These are phyloP conservation scores for Lenwebbia sp. DNA, from an alignment of 345 rosid genomes.

Conservation along the genomic window DNA sequence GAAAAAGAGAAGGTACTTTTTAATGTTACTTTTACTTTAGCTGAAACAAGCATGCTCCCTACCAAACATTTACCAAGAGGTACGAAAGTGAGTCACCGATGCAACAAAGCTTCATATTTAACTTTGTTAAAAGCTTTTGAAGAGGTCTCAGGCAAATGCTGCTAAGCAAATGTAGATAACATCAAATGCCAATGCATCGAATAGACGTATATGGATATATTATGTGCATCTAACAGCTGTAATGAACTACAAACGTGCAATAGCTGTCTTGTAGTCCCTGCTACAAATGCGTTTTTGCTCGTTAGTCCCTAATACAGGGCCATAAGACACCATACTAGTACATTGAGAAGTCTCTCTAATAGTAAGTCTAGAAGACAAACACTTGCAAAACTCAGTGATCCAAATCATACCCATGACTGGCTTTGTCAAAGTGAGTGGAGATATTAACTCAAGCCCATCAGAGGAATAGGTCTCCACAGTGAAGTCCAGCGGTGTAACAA, in stretches of 20 bases:
- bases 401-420: background rate
- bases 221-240: background rate
- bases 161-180: background rate
- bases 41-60: background rate
- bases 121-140: background rate
- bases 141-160: background rate
- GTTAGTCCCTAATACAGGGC: background rate
- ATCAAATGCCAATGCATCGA: background rate
- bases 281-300: background rate
- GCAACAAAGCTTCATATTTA: background rate
- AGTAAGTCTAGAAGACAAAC: background rate
- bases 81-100: background rate
- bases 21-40: background rate
- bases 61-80: background rate
- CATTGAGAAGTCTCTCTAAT: background rate
- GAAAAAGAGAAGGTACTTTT: background rate
- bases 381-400: background rate
- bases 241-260: background rate
- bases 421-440: background rate
- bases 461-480: background rate
- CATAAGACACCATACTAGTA: background rate
- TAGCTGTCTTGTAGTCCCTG: background rate
- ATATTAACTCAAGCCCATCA: background rate
- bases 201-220: background rate
- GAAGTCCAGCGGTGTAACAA: background rate